Evolutionary conservation across 2,329 filamentous ascomycete species (phyloP), one percentile per base, ranked within the genome.

Genomic region (Scleromitrula shiraiana): DNA sequence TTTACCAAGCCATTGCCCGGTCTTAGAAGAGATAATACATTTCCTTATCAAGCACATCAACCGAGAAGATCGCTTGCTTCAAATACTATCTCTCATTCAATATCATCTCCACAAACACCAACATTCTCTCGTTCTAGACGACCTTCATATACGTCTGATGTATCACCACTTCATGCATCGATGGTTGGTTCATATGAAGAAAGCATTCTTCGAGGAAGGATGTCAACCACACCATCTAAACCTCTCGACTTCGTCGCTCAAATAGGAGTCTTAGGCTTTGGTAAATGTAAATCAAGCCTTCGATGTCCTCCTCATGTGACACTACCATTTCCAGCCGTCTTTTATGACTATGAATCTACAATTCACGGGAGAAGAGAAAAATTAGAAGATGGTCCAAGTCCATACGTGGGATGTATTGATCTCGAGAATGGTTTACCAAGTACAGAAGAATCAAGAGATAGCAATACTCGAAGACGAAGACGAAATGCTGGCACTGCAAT

Each of bases 161-260:
- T 74, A 2, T 88, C 88, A 2, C 83, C 88, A 4, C 70, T 93
- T 23, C 86, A 91, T 49, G 90, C 91, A 7, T 90, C 90, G 3
- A 94, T 98, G 85, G 91, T 97, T 2, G 93, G 93, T 2, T 96
- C 91, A 2, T 98, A 96, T 58, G 93, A 98, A 67, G 93, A 98
- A 68, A 96, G 89, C 23, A 96, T 98, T 51, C 71, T 98, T 2
- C 82, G 88, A 39, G 93, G 93, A 32, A 81, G 93, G 53, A 98
- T 98, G 93, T 97, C 93, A 23, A 96, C 90, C 1, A 93, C 83
- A 2, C 91, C 93, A 0, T 97, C 91, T 1, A 90, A 87, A 56
- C 91, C 93, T 5, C 71, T 98, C 5, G 83, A 95, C 56, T 98
- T 98, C 61, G 76, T 94, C 5, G 93, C 93, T 23, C 89, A 97